Evolutionary conservation across 768 basidiomycete species (phyloP), one percentile per base, ranked within the genome.

Genomic region (Collybia sordida): DNA sequence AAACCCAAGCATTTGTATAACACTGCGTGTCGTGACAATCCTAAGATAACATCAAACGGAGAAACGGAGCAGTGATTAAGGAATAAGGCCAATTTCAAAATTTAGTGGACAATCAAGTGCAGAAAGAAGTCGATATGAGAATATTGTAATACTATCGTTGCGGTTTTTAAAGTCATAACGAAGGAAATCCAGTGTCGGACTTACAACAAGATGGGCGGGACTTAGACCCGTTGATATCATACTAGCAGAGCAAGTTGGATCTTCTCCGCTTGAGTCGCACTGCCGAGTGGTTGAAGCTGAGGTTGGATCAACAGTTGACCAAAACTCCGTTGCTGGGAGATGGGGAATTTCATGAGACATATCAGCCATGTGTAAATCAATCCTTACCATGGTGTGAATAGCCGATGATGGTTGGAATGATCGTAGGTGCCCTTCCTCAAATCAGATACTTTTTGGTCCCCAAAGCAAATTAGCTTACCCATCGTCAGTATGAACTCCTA

Each of bases 221-320:
- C 62, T 54, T 27, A 62, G 58, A 1, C 62, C 64, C 6, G 35
- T 37, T 1, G 61, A 62, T 2, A 59, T 58, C 25, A 65, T 55
- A 2, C 51, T 48, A 19, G 45, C 59, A 5, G 64, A 64, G 46
- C 66, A 66, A 9, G 59, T 57, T 3, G 46, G 24, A 36, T 68
- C 66, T 43, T 68, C 66, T 15, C 64, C 64, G 27, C 56, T 31
- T 6, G 31, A 35, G 27, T 50, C 42, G 47, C 66, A 68, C 36
- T 59, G 56, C 25, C 41, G 52, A 6, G 59, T 61, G 1, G 59
- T 60, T 15, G 50, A 12, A 11, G 62, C 50, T 5, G 62, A 54
- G 5, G 61, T 47, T 2, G 65, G 65, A 18, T 66, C 65, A 3
- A 54, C 27, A 42, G 49, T 49, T 35, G 63, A 55, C 59, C 59